phyloP scores from a whole-genome alignment of 352 stramenopile species.

The Paralagenidium karlingii region DNA sequence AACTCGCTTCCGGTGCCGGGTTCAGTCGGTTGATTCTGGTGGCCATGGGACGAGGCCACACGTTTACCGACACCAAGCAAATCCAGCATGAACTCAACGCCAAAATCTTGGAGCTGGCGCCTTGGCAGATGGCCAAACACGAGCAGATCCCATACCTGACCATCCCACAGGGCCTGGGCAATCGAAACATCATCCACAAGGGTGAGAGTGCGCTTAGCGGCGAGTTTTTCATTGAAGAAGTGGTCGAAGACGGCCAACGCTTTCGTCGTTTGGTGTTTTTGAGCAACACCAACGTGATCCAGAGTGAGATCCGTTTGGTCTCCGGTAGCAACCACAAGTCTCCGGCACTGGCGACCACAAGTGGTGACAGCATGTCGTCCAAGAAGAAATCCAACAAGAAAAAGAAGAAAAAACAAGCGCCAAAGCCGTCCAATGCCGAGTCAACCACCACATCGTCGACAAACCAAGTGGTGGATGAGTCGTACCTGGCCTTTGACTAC shows the following conservation, averaged over 20 bases:
- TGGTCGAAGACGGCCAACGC: constrained; percentile 26
- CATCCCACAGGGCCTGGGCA: constrained; percentile 42
- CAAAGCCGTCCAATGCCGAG: too few species aligned
- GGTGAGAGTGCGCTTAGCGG: constrained; percentile 35
- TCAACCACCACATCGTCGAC: too few species aligned
- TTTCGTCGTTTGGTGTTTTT: constrained; percentile 62
- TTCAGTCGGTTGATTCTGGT: constrained; percentile 71
- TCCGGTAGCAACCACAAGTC: constrained; percentile 1
- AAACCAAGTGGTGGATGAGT: constrained; percentile 25
- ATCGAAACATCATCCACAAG: constrained; percentile 38
- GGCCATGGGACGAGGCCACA: constrained; percentile 38
- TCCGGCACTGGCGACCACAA: background rate
- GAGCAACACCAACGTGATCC: constrained; percentile 57
- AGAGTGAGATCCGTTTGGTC: constrained; percentile 55
- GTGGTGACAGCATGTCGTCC: constrained; percentile 6
- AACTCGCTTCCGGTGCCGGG: constrained; percentile 41
- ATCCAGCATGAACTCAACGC: constrained; percentile 63
- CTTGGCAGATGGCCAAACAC: constrained; percentile 20
- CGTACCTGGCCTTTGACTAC: constrained; percentile 63
- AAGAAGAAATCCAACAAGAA: constrained; percentile 52
- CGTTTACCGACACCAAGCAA: constrained; percentile 42
- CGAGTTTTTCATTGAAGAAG: constrained; percentile 61
- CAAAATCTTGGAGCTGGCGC: constrained; percentile 48
- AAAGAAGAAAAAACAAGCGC: constrained; percentile 31
- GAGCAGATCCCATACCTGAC: constrained; percentile 67